Percentiles rank a stretch among this genome's conserved stretches.
Conservation (phyloP, 768 basidiomycete genomes). For the Leccinum sublutescens region DNA sequence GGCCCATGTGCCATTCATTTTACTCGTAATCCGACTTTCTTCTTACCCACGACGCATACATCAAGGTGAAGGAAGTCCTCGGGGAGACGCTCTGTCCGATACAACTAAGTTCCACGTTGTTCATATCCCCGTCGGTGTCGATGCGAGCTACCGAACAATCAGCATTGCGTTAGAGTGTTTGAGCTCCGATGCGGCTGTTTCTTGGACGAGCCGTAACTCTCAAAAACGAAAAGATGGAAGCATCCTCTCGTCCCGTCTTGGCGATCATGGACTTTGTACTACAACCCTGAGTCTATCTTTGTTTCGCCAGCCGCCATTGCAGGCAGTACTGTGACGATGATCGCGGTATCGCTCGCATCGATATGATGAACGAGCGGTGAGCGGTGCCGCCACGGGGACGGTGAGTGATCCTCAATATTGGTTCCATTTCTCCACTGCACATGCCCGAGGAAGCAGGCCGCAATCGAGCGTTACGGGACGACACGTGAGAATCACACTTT, state of each 20-base stretch:
- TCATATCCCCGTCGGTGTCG: constrained; percentile 11
- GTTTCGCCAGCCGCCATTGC: background rate
- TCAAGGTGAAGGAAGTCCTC: constrained; percentile 14
- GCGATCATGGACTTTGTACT: constrained; percentile 15
- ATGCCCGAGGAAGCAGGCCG: constrained; percentile 10
- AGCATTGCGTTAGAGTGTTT: background rate
- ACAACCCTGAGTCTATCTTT: background rate
- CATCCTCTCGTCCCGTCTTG: constrained; percentile 3
- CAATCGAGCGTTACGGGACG: constrained; percentile 3
- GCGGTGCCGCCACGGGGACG: constrained; percentile 14
- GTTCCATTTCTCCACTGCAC: constrained; percentile 11
- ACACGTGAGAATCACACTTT: constrained; percentile 20
- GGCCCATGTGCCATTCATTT: constrained; percentile 26
- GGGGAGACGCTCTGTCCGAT: constrained; percentile 15
- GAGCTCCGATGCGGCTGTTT: constrained; percentile 4
- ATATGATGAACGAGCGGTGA: background rate
- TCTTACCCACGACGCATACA: background rate
- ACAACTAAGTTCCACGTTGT: constrained; percentile 6
- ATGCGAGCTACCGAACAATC: constrained; percentile 8
- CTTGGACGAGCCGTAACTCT: background rate
- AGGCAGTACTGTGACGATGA: background rate
- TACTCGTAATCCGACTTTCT: constrained; percentile 2
- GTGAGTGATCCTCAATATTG: constrained; percentile 17
- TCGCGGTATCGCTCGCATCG: background rate
- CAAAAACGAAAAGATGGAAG: background rate